Conservation (phyloP, 176 grass and related monocot genomes). For the Thalia dealbata region DNA sequence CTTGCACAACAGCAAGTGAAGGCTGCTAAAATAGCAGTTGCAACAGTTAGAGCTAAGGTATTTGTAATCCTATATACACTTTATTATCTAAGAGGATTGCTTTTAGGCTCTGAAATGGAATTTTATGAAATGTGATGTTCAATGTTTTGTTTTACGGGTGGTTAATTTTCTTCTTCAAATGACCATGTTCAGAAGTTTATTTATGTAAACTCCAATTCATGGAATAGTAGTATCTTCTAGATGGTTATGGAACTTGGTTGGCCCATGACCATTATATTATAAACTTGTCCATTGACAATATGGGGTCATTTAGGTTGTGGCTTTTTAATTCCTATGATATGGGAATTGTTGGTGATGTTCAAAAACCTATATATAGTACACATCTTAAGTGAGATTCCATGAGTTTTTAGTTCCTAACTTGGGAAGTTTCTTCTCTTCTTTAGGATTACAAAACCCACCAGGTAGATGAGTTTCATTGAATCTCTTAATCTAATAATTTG, state of each 20-base stretch:
- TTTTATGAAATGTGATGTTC: neutral
- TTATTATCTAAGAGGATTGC: neutral
- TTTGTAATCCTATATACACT: neutral
- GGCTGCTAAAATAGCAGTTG: constrained; percentile 32
- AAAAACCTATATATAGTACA: too few relatives aligned
- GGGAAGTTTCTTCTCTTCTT: too few relatives aligned
- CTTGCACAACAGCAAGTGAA: constrained; percentile 51
- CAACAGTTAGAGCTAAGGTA: constrained; percentile 45
- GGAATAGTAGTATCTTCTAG: neutral
- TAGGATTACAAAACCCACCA: too few relatives aligned
- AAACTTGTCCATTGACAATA: neutral
- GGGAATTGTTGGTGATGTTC: too few relatives aligned
- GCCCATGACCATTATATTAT: neutral
- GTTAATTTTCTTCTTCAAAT: neutral
- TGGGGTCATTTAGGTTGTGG: too few relatives aligned
- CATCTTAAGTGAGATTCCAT: too few relatives aligned
- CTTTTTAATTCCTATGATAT: too few relatives aligned
- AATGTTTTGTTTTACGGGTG: neutral
- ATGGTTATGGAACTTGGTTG: neutral
- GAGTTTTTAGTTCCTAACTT: too few relatives aligned
- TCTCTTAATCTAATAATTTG: too few relatives aligned
- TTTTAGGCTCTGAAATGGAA: constrained; percentile 16
- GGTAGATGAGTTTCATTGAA: too few relatives aligned
- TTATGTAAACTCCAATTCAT: neutral
- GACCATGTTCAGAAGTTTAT: neutral